Evolutionary conservation across 2,329 filamentous ascomycete genomes (phyloP), one percentile per base, ranked within the genome.

Genomic region (Colletotrichum camelliae): DNA sequence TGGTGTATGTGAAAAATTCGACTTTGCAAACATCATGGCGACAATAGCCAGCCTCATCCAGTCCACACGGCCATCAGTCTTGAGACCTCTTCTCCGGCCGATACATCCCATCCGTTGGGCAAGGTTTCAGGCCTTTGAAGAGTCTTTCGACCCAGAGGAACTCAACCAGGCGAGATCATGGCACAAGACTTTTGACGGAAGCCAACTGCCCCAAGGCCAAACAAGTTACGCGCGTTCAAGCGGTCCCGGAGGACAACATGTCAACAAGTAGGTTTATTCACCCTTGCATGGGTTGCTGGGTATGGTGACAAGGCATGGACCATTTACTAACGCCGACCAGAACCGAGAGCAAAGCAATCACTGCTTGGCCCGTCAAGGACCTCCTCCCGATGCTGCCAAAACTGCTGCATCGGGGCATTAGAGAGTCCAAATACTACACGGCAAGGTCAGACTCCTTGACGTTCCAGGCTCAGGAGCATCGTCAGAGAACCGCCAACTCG

Each of bases 211-310:
- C 16, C 86, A 83, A 70, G 91, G 90, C 10, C 87, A 82, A 60
- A 92, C 89, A 7, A 87, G 84, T 13, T 92, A 87, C 80, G 87
- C 91, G 4, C 86, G 91, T n/a, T 92, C 91, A 4, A 91, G 90
- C 78, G 91, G 91, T 0, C 90, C 91, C 4, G 91, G 91, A 15
- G 91, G 91, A 3, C 91, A 92, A 78, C 90, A 92, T 79, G 90
- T 92, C 37, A 92, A 92, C 80, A 92, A 92, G 91, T 92, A 79
- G 69, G 87, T 81, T 33, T 43, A 5, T 37, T 24, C 12, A 43
- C 21, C n/a, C 21, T 10, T 43, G 33, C 61, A 27, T 16, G 35
- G 61, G 13, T 37, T 61, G 21, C 37, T 39, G 13, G 29, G 37
- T 24, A 21, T 64, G 31, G 15, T 16, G 35, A 16, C 35, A 33